Percentiles rank a stretch among this genome's conserved stretches.
phyloP scores from a whole-genome alignment of 139 green algal genomes.

The Tetratostichococcus sp. region DNA sequence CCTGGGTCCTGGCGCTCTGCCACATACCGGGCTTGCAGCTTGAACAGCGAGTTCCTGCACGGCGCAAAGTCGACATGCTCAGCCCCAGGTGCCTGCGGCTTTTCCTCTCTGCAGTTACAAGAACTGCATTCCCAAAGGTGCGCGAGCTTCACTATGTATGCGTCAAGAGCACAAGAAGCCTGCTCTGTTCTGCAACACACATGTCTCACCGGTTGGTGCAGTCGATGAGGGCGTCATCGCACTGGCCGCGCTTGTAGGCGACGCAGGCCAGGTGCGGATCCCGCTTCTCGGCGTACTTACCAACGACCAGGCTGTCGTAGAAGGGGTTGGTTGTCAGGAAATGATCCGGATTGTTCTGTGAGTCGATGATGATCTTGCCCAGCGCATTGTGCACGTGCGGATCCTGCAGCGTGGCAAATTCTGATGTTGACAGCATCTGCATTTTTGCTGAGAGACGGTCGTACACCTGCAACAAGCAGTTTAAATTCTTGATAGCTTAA shows the following conservation, averaged over 20 bases:
- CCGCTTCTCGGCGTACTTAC: constrained; percentile 95
- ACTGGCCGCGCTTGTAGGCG: constrained; percentile 93
- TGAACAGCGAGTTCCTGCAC: constrained; percentile 78
- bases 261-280: constrained; percentile 96
- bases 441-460: not conserved
- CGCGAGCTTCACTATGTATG: too few species aligned
- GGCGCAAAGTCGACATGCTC: too few species aligned
- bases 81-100: too few species aligned
- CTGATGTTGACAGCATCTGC: not conserved
- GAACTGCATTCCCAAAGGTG: too few species aligned
- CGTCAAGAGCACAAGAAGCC: too few species aligned
- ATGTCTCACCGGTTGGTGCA: constrained; percentile 82
- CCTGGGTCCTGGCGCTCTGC: constrained; percentile 88
- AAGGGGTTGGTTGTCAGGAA: constrained; percentile 99
- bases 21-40: constrained; percentile 95
- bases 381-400: constrained; percentile 97
- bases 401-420: constrained; percentile 41
- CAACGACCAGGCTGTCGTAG: constrained; percentile 89
- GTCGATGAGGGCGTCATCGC: constrained; percentile 93
- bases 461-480: too few species aligned
- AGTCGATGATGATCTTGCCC: constrained; percentile 99
- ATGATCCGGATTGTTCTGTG: constrained; percentile 99
- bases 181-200: too few species aligned
- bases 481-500: too few species aligned
- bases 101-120: too few species aligned